Conservation (phyloP, 1,284 basidiomycete genomes). For the Leucoagaricus sp. region DNA sequence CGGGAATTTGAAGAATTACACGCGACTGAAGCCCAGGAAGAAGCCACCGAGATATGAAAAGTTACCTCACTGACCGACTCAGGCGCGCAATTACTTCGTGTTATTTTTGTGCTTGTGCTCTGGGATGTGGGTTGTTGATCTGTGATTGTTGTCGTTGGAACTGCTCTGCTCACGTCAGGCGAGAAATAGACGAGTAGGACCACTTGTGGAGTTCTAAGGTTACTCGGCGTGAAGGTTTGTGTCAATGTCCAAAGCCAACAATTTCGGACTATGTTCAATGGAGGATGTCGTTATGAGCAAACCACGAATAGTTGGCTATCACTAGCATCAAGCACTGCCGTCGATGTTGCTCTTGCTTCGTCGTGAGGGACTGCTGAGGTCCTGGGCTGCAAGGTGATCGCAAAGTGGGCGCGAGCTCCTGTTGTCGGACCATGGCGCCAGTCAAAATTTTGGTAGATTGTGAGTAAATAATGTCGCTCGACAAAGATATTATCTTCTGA, state of each 20-base stretch:
- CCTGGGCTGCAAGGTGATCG: neutral
- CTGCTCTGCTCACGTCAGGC: neutral
- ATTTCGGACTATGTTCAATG: neutral
- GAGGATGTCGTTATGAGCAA: neutral
- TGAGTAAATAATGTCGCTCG: too few species aligned
- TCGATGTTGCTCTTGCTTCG: neutral
- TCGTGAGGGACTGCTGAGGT: neutral
- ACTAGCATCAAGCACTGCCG: neutral
- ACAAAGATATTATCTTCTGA: too few species aligned
- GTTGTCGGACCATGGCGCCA: too few species aligned
- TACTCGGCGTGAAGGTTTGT: neutral
- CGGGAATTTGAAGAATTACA: conserved; percentile 30
- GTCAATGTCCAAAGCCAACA: too few species aligned
- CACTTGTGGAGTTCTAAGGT: neutral
- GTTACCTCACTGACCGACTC: neutral
- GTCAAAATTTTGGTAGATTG: too few species aligned
- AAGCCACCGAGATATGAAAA: conserved; percentile 1
- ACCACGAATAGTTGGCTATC: neutral
- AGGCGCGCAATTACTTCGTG: neutral
- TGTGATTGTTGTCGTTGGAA: neutral
- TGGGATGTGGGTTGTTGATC: too few species aligned
- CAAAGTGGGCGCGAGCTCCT: neutral
- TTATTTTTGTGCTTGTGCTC: neutral
- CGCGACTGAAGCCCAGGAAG: conserved; percentile 8
- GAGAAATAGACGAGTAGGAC: neutral